Evolutionary conservation across 2,329 filamentous ascomycete genomes (phyloP).

Genomic region (Claviceps sp.): DNA sequence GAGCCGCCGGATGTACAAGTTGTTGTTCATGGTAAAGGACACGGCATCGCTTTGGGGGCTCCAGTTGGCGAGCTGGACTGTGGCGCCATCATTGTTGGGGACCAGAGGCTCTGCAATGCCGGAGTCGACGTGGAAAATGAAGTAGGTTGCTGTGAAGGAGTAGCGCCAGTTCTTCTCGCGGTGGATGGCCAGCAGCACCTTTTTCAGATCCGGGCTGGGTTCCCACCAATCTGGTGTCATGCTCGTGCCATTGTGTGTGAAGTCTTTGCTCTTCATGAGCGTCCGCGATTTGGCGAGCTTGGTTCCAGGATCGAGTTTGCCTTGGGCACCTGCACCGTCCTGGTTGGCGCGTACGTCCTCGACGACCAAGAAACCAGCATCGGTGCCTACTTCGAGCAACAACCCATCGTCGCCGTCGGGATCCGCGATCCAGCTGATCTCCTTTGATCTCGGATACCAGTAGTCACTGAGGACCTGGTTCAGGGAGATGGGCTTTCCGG

Average conservation of each 20-base stretch:
- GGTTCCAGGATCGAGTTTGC: slow-evolving; percentile 10
- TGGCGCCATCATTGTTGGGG: slow-evolving; percentile 46
- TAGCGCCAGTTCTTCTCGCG: slow-evolving; percentile 72
- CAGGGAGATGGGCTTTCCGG: slow-evolving; percentile 59
- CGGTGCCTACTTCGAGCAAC: slow-evolving; percentile 58
- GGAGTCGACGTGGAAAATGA: slow-evolving; percentile 77
- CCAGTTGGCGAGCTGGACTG: slow-evolving; percentile 78
- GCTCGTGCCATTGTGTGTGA: slow-evolving; percentile 43
- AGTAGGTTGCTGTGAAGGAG: slow-evolving; percentile 77
- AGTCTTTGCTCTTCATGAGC: slow-evolving; percentile 57
- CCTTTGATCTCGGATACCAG: slow-evolving; percentile 51
- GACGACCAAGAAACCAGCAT: slow-evolving; percentile 67
- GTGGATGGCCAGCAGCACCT: slow-evolving; percentile 70
- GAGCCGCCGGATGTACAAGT: slow-evolving; percentile 65
- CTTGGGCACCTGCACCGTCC: slow-evolving; percentile 19
- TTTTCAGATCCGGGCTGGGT: slow-evolving; percentile 74
- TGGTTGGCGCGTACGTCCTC: slow-evolving; percentile 58
- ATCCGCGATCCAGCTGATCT: slow-evolving; percentile 65
- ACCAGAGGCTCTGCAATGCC: slow-evolving; percentile 69
- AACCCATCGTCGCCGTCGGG: slow-evolving; percentile 70
- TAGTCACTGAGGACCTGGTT: slow-evolving; percentile 54
- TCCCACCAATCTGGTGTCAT: slow-evolving; percentile 48
- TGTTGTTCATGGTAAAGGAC: slow-evolving; percentile 83
- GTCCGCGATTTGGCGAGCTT: slow-evolving; percentile 42
- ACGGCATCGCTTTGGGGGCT: slow-evolving; percentile 76